Base-by-base conservation (phyloP, 1,284 basidiomycete species). In the Boletellus deceptivus region DNA sequence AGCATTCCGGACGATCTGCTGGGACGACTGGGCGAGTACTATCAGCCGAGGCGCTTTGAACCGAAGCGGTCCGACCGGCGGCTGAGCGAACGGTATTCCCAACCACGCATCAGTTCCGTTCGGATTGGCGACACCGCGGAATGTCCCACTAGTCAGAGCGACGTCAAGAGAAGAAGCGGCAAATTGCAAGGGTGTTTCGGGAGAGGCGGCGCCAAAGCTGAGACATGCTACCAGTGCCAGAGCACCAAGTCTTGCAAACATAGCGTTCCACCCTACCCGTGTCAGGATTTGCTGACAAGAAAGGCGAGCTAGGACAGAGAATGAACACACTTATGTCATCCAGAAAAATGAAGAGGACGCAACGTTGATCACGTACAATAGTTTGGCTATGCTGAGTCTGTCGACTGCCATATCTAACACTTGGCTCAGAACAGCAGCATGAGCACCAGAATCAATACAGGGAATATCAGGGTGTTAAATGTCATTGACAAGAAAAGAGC, bases 71-170 rank as follows among this genome's bases (percentile, higher is more conserved):
- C 80, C 80, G 5, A 78, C 58, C 1, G 83, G 86, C 20, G 84
- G 75, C 53, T 79, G 68, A 16, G 83, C 85, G 55, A 78, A 90
- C 0, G 83, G 86, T 41, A 91, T 80, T 1, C 85, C 85, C 3
- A 86, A 71, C 75, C 79, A 83, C 16, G 56, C 55, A 8, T 82
- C 79, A 5, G 75, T 75, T 11, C 72, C 75, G 52, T 75, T 75
- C 0, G 60, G 42, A 13, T 70, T 68, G 14, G 67, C 52, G 3
- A 72, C 52, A 4, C 80, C 80, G 11, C 70, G 70, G 57, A 82
- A 82, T 0, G 63, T 72, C 9, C 80, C 79, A 1, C 70, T 73
- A 7, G 65, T 70, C 18, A 78, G 58, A 7, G 52, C 48, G 17
- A 55, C 46, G 4, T 57, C 60, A 13, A 60, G 58, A n/a, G 52